A percentile compares a stretch with the other conserved stretches of the same genome.
These are phyloP conservation scores for Melastoma candidum DNA, from an alignment of 441 rosid genomes.

Conservation along the genomic window DNA sequence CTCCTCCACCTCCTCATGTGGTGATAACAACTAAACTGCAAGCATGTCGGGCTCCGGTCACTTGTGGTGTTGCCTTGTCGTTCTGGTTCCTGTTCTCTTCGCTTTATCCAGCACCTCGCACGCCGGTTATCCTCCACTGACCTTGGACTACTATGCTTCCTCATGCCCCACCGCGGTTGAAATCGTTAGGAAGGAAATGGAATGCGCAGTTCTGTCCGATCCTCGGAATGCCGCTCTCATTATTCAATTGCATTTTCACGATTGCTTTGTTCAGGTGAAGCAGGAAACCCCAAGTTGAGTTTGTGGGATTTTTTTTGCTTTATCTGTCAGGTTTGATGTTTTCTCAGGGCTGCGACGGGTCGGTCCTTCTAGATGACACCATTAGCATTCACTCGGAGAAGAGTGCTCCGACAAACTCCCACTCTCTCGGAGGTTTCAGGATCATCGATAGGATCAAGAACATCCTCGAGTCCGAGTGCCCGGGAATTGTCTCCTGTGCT, in stretches of 20 bases:
- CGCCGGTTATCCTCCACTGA: constrained; percentile 28
- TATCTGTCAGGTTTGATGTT: not conserved
- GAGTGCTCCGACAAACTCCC: constrained; percentile 42
- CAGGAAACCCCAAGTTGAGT: not conserved
- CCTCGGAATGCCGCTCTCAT: constrained; percentile 56
- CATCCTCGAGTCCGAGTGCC: constrained; percentile 82
- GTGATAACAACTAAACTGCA: no score
- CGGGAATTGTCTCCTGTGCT: constrained; percentile 82
- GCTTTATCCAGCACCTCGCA: no score
- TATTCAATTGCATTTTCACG: constrained; percentile 51
- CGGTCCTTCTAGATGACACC: constrained; percentile 79
- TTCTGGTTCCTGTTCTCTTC: no score
- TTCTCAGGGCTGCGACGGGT: constrained; percentile 80
- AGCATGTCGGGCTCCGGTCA: no score
- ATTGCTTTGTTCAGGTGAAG: constrained; percentile 82
- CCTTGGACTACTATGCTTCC: constrained; percentile 56
- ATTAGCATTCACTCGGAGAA: constrained; percentile 57
- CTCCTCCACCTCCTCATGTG: no score
- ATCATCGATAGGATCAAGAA: constrained; percentile 77
- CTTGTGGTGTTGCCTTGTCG: no score
- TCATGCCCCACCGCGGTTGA: constrained; percentile 60
- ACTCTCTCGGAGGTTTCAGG: constrained; percentile 50
- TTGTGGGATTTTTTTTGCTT: not conserved
- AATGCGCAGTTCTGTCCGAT: constrained; percentile 61
- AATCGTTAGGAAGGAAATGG: constrained; percentile 66